phyloP scores from a whole-genome alignment of 305 asterid species.

The Solanum hybrid region DNA sequence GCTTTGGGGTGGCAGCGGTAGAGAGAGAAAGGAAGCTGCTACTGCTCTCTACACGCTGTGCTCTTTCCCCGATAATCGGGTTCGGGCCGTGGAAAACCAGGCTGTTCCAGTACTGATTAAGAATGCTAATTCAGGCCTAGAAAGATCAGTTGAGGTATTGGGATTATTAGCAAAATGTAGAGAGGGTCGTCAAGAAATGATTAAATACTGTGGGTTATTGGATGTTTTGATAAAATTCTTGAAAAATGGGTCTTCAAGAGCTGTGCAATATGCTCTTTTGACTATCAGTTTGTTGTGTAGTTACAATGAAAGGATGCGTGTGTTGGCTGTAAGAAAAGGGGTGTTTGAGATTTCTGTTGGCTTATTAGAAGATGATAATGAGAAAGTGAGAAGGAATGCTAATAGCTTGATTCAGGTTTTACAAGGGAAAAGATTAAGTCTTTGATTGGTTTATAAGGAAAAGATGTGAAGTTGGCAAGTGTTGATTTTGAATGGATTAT shows the following conservation, averaged over 20 bases:
- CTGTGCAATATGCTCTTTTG: conserved; percentile 58
- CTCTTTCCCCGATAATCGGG: conserved; percentile 62
- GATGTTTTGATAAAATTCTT: conserved; percentile 42
- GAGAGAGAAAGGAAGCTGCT: conserved; percentile 90
- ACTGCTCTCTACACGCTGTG: conserved; percentile 69
- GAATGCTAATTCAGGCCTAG: conserved; percentile 55
- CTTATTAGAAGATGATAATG: conserved; percentile 73
- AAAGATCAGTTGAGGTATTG: conserved; percentile 77
- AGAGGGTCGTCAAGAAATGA: conserved; percentile 66
- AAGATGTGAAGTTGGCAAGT: not conserved
- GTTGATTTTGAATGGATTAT: conserved; percentile 4
- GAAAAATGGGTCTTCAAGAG: conserved; percentile 80
- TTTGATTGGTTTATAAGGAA: not conserved
- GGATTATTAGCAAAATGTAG: conserved; percentile 68
- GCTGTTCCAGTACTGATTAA: conserved; percentile 51
- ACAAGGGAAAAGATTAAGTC: conserved; percentile 41
- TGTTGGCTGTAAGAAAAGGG: conserved; percentile 46
- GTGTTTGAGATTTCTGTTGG: conserved; percentile 54
- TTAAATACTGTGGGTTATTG: conserved; percentile 35
- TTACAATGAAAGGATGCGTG: conserved; percentile 36
- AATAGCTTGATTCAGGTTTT: conserved; percentile 61
- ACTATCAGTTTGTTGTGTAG: conserved; percentile 58
- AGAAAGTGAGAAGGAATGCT: conserved; percentile 73
- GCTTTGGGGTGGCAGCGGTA: conserved; percentile 40
- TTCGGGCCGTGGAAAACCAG: conserved; percentile 40